A percentile compares a stretch with the other conserved stretches of the same genome.
These are phyloP conservation scores for Populus simonii DNA, from an alignment of 345 rosid species.

Conservation along the genomic window DNA sequence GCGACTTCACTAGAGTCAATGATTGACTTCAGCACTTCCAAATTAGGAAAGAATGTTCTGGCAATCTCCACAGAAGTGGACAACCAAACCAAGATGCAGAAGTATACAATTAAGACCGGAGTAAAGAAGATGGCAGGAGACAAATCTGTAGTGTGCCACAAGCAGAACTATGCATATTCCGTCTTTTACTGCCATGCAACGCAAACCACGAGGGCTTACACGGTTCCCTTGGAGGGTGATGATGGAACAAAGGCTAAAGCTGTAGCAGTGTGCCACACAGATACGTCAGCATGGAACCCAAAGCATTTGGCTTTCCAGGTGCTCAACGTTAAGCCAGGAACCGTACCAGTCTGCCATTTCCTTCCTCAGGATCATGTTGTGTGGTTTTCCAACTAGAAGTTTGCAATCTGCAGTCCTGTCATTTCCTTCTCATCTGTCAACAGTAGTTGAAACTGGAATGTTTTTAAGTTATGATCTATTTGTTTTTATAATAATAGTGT, in stretches of 20 bases:
- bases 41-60: constrained; percentile 53
- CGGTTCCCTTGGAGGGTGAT: constrained; percentile 55
- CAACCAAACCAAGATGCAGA: constrained; percentile 38
- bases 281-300: constrained; percentile 62
- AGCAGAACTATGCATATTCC: constrained; percentile 70
- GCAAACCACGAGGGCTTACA: constrained; percentile 45
- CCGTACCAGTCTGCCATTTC: constrained; percentile 22
- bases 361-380: constrained; percentile 25
- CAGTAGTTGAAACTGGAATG: constrained; percentile 11
- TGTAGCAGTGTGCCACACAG: constrained; percentile 75
- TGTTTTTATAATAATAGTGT: constrained; percentile 15
- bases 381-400: constrained; percentile 24
- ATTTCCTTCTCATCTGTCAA: constrained; percentile 5
- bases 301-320: constrained; percentile 24
- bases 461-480: not conserved
- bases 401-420: not conserved
- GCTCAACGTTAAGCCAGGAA: constrained; percentile 24
- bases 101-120: constrained; percentile 41
- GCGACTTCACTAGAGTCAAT: constrained; percentile 81
- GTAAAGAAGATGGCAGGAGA: constrained; percentile 39
- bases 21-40: constrained; percentile 68
- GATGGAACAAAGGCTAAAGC: constrained; percentile 65
- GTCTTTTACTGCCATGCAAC: constrained; percentile 82
- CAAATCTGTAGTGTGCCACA: constrained; percentile 71
- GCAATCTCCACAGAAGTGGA: constrained; percentile 67